Evolutionary conservation across 306 rosid genomes (phyloP).

Genomic region (Styphnolobium japonicum): DNA sequence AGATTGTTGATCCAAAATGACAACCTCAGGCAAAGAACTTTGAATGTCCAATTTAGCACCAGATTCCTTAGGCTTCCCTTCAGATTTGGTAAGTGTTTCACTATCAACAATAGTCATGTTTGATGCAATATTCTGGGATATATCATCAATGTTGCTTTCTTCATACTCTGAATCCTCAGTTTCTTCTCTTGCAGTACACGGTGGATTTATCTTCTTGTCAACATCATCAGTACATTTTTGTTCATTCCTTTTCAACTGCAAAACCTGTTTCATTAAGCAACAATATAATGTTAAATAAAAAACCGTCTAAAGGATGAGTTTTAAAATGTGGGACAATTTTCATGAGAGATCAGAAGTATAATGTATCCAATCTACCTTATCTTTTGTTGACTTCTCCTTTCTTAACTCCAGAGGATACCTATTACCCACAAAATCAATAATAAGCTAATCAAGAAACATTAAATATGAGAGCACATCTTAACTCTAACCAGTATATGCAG

Average conservation of each 20-base stretch:
- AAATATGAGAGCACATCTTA: constrained; percentile 4
- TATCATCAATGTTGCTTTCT: constrained; percentile 53
- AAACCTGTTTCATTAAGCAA: constrained; percentile 20
- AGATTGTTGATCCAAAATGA: constrained; percentile 27
- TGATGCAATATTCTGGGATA: constrained; percentile 60
- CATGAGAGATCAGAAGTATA: constrained; percentile 1
- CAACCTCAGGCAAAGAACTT: constrained; percentile 77
- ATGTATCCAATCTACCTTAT: constrained; percentile 53
- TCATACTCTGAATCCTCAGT: constrained; percentile 52
- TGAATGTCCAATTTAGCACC: constrained; percentile 43
- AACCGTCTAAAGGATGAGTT: constrained; percentile 10
- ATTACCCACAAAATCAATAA: constrained; percentile 28
- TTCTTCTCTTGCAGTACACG: constrained; percentile 42
- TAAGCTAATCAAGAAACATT: constrained; percentile 14
- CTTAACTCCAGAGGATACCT: constrained; percentile 98
- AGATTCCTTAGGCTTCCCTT: constrained; percentile 44
- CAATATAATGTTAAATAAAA: constrained; percentile 19
- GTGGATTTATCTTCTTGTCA: constrained; percentile 42
- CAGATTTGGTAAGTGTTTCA: constrained; percentile 41
- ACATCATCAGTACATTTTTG: constrained; percentile 37
- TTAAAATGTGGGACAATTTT: not conserved
- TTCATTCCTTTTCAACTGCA: constrained; percentile 66
- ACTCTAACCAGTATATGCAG: constrained; percentile 18
- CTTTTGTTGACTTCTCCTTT: constrained; percentile 84
- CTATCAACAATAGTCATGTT: constrained; percentile 48